Percentiles rank a stretch among this genome's conserved stretches.
These are phyloP conservation scores for Rhizopogon roseolus DNA, from an alignment of 768 basidiomycete species.

Conservation along the genomic window DNA sequence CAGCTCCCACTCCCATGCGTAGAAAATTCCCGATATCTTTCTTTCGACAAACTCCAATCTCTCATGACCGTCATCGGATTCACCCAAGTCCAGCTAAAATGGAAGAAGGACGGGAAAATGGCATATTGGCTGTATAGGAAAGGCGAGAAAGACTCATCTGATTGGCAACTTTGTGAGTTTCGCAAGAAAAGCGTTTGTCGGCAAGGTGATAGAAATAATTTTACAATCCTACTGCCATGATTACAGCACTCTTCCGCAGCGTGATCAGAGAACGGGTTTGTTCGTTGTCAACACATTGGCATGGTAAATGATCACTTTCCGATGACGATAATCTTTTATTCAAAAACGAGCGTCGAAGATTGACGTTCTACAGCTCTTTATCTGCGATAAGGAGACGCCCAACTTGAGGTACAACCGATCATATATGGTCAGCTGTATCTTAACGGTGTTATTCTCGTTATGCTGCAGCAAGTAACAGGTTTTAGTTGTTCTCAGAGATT, in stretches of 20 bases:
- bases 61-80: conserved; percentile 69
- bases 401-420: too few species aligned
- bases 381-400: too few species aligned
- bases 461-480: too few species aligned
- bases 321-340: too few species aligned
- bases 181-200: conserved; percentile 53
- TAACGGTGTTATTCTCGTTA: too few species aligned
- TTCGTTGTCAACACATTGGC: too few species aligned
- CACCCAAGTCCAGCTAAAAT: conserved; percentile 47
- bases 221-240: conserved; percentile 45
- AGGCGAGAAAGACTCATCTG: conserved; percentile 1
- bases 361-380: too few species aligned
- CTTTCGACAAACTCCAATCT: conserved; percentile 47
- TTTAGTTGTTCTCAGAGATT: too few species aligned
- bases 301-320: too few species aligned
- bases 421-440: too few species aligned
- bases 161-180: conserved; percentile 25
- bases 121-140: conserved; percentile 82
- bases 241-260: neutral
- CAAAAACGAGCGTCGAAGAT: too few species aligned
- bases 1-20: conserved; percentile 86
- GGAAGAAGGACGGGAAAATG: conserved; percentile 76
- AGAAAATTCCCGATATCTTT: conserved; percentile 79
- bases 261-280: too few species aligned
- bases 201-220: conserved; percentile 79